Evolutionary conservation across 2,329 filamentous ascomycete genomes (phyloP).

Genomic region (Neoarthrinium moseri): DNA sequence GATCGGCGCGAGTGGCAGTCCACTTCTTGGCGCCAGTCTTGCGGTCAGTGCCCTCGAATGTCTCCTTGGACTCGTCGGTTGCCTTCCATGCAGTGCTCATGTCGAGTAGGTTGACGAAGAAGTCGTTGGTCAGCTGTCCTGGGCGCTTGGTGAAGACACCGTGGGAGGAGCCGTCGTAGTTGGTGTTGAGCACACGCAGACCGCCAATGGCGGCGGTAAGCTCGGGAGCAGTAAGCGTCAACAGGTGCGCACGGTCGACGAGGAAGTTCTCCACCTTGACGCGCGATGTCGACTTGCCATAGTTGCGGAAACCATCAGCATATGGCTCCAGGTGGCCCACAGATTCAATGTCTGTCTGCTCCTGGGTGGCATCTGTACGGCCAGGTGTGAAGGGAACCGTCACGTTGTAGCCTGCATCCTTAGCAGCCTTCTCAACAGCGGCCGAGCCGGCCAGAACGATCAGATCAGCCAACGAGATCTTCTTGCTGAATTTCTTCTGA

Average conservation of each 20-base stretch:
- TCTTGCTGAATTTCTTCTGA: conserved; percentile 72
- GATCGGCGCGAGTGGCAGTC: conserved; percentile 66
- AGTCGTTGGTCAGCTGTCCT: conserved; percentile 73
- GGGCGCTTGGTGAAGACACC: conserved; percentile 69
- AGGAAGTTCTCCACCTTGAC: conserved; percentile 68
- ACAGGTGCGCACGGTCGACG: conserved; percentile 69
- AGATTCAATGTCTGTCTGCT: conserved; percentile 67
- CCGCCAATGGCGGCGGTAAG: conserved; percentile 70
- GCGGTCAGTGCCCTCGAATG: conserved; percentile 64
- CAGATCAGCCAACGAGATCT: conserved; percentile 75
- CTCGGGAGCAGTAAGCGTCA: conserved; percentile 70
- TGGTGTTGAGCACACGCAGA: conserved; percentile 66
- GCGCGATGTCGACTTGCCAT: conserved; percentile 60
- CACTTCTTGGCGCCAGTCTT: conserved; percentile 66
- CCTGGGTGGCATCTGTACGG: conserved; percentile 68
- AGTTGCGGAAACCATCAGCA: conserved; percentile 80
- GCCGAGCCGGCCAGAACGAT: conserved; percentile 74
- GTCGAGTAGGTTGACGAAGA: conserved; percentile 78
- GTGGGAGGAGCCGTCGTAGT: conserved; percentile 66
- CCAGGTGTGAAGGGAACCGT: conserved; percentile 72
- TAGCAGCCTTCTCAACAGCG: conserved; percentile 70
- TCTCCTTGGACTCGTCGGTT: conserved; percentile 46
- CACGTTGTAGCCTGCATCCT: conserved; percentile 43
- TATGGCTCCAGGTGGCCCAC: conserved; percentile 66
- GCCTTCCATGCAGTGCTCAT: conserved; percentile 64